Conservation (phyloP, 305 asterid genomes). For the Solanum chacoense region DNA sequence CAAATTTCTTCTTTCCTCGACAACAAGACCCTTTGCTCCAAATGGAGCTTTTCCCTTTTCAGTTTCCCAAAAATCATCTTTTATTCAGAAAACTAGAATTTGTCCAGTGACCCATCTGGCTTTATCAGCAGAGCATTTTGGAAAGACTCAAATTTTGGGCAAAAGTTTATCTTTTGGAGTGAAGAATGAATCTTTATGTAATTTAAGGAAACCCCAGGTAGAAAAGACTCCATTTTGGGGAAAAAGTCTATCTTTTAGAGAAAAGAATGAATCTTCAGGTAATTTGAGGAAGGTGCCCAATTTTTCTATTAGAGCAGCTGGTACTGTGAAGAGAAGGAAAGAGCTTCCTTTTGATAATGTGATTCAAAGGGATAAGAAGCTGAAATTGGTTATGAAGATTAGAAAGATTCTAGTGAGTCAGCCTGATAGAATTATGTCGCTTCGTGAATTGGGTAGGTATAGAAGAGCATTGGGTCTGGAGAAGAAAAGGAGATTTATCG, state of each 20-base stretch:
- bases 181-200: slow-evolving; percentile 15
- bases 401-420: slow-evolving; percentile 82
- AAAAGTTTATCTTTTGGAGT: slow-evolving; percentile 23
- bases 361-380: slow-evolving; percentile 94
- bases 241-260: slow-evolving; percentile 22
- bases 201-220: slow-evolving; percentile 21
- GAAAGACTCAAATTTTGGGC: slow-evolving; percentile 43
- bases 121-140: slow-evolving; percentile 15
- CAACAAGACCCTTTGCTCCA: slow-evolving; percentile 8
- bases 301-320: slow-evolving; percentile 43
- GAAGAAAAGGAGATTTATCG: slow-evolving; percentile 61
- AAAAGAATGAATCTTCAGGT: slow-evolving; percentile 17
- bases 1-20: slow-evolving; percentile 20
- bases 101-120: slow-evolving; percentile 15
- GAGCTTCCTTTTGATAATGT: slow-evolving; percentile 87
- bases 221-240: slow-evolving; percentile 47
- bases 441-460: slow-evolving; percentile 71
- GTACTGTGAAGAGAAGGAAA: slow-evolving; percentile 78
- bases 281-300: slow-evolving; percentile 21
- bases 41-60: slow-evolving; percentile 33
- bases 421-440: slow-evolving; percentile 72
- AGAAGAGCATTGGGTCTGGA: slow-evolving; percentile 58
- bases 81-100: slow-evolving; percentile 27
- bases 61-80: slow-evolving; percentile 29
- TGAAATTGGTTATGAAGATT: slow-evolving; percentile 69